Base-by-base conservation (phyloP, 1,284 basidiomycete genomes). In the Pyrrhoderma lamaoense region DNA sequence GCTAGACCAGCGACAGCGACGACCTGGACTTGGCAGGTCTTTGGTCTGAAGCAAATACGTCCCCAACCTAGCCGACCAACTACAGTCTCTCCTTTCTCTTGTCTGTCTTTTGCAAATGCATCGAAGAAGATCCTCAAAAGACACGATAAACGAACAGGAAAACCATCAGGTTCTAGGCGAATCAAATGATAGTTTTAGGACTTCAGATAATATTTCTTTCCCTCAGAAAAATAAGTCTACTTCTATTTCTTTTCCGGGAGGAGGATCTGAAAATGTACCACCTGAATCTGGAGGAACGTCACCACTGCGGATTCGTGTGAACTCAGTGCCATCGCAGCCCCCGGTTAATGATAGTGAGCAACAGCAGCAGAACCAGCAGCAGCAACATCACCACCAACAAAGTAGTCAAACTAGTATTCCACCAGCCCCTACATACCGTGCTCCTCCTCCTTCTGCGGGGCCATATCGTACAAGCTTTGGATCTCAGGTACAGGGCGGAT, bases 1-100 rank as follows among this genome's bases (percentile, higher is more conserved):
- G 85, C 84, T 1, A 89, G 76, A 64, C 90, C 90, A 22, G 77
- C 78, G 59, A 90, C 90, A 13, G 85, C 72, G 63, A 69, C 68
- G 47, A 77, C 59, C 1, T 79, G 78, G n/a, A 87, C 76, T 57
- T 87, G 89, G 4, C 84, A 82, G 77, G 64, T 89, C 89, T 58
- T 86, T 83, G 52, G 83, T 80, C 21, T 42, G 27, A 31, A 31
- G 27, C 27, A 31, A 31, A 31, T 11, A 31, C 27, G 27, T 5
- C 27, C 11, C 11, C 27, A 5, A 11, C 27, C 7, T 31, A 31
- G 27, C 5, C 27, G 27, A 31, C 47, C 37, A 54, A 54, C 52
- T 54, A 47, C 16, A 46, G 42, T 22, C 52, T 45, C 25, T 54
- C 52, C 18, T 35, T 40, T 18, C 14, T 39, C 34, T 19, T 14